Conservation (phyloP, 2,329 filamentous ascomycete species). For the Arthrobotrys musiformis region DNA sequence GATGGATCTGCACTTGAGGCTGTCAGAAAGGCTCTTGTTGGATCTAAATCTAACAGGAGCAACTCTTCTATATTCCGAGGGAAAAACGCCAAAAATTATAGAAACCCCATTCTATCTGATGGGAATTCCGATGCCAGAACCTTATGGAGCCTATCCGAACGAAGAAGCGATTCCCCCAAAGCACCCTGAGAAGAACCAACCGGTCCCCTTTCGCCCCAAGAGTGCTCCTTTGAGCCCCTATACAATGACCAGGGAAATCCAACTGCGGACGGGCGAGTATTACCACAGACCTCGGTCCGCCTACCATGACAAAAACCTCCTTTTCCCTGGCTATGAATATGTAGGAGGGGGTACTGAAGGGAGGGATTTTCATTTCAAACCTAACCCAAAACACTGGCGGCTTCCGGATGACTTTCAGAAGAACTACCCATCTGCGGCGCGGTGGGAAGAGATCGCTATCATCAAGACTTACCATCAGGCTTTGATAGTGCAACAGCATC, state of each 20-base stretch:
- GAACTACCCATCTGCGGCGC: constrained; percentile 40
- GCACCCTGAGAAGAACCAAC: neutral
- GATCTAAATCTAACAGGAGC: constrained; percentile 33
- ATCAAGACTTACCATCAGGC: constrained; percentile 50
- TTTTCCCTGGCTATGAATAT: neutral
- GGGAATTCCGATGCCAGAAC: constrained; percentile 46
- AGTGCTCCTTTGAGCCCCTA: constrained; percentile 26
- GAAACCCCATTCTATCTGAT: constrained; percentile 37
- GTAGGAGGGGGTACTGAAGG: constrained; percentile 4
- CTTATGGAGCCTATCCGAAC: constrained; percentile 20
- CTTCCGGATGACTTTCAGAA: constrained; percentile 35
- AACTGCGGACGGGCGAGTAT: constrained; percentile 30
- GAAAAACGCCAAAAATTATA: constrained; percentile 15
- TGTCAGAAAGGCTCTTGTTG: constrained; percentile 34
- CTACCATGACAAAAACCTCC: neutral
- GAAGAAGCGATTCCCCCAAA: neutral
- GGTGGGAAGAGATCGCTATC: constrained; percentile 50
- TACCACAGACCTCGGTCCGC: neutral
- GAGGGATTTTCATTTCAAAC: constrained; percentile 39
- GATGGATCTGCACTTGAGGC: constrained; percentile 22
- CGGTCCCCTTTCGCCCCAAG: neutral
- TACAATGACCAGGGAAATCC: constrained; percentile 37
- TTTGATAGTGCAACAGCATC: constrained; percentile 40
- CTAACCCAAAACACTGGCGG: constrained; percentile 27
- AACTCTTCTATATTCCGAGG: constrained; percentile 11